phyloP scores from a whole-genome alignment of 192 early-diverging fungal genomes.

The Coemansia sp. region DNA sequence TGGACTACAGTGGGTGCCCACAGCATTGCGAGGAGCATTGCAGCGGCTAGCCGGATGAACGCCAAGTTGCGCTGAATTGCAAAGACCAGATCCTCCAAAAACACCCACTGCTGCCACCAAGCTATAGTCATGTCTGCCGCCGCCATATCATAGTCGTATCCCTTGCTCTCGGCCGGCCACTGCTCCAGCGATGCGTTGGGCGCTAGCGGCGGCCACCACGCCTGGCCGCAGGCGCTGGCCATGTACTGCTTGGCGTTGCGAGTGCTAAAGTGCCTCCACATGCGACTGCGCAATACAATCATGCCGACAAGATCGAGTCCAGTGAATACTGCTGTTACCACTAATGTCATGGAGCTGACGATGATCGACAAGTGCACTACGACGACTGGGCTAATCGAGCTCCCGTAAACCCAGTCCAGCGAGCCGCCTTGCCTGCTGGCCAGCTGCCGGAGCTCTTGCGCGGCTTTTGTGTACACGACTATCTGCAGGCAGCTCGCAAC shows the following conservation, averaged over 20 bases:
- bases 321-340: conserved; percentile 11
- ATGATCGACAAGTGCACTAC: conserved; percentile 15
- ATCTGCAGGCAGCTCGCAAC: conserved; percentile 31
- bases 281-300: conserved; percentile 43
- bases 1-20: conserved; percentile 39
- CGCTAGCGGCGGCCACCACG: conserved; percentile 18
- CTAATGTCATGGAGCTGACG: conserved; percentile 14
- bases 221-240: conserved; percentile 2
- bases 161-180: conserved; percentile 8
- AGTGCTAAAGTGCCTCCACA: conserved; percentile 36
- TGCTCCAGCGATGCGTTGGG: not conserved
- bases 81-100: conserved; percentile 38
- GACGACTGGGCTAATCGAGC: conserved; percentile 5
- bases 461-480: conserved; percentile 14
- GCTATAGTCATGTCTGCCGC: not conserved
- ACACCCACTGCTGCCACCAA: conserved; percentile 44
- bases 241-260: not conserved
- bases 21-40: conserved; percentile 20
- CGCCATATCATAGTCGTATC: conserved; percentile 3
- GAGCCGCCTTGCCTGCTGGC: not conserved
- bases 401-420: not conserved
- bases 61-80: conserved; percentile 34
- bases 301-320: conserved; percentile 44
- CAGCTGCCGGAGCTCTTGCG: not conserved
- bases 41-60: conserved; percentile 21